Percentiles rank a stretch among this genome's conserved stretches.
Conservation (phyloP, 305 asterid genomes). For the Nicotiana rustica region DNA sequence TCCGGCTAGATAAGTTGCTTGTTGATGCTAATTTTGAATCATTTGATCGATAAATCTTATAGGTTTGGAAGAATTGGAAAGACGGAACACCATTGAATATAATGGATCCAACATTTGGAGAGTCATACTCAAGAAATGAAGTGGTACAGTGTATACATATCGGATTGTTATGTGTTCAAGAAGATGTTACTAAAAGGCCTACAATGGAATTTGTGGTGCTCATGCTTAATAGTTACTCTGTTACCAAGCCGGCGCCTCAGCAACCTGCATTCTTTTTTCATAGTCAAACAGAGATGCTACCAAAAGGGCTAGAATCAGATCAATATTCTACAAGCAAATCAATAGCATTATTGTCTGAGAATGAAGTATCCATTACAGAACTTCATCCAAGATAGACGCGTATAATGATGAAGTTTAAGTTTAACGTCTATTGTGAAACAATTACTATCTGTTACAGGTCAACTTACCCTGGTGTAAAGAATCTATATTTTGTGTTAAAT, state of each 20-base stretch:
- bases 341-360: conserved; percentile 19
- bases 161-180: conserved; percentile 42
- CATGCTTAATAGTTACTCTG: conserved; percentile 40
- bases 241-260: conserved; percentile 9
- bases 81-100: conserved; percentile 32
- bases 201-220: conserved; percentile 37
- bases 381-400: conserved; percentile 27
- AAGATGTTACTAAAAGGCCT: conserved; percentile 33
- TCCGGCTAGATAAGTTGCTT: neutral
- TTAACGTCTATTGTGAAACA: neutral
- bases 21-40: neutral
- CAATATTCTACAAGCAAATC: conserved; percentile 19
- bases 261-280: conserved; percentile 38
- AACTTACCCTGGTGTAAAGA: neutral
- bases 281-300: neutral
- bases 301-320: neutral
- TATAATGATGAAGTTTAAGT: neutral
- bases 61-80: conserved; percentile 41
- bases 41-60: neutral
- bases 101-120: conserved; percentile 33
- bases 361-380: conserved; percentile 38
- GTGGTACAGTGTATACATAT: conserved; percentile 38
- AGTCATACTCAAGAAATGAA: conserved; percentile 30
- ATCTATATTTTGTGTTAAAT: neutral
- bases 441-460: neutral